A percentile compares a stretch with the other conserved stretches of the same genome.
These are phyloP conservation scores for Blastomyces parvus DNA, from an alignment of 2,329 filamentous ascomycete species.

Conservation along the genomic window DNA sequence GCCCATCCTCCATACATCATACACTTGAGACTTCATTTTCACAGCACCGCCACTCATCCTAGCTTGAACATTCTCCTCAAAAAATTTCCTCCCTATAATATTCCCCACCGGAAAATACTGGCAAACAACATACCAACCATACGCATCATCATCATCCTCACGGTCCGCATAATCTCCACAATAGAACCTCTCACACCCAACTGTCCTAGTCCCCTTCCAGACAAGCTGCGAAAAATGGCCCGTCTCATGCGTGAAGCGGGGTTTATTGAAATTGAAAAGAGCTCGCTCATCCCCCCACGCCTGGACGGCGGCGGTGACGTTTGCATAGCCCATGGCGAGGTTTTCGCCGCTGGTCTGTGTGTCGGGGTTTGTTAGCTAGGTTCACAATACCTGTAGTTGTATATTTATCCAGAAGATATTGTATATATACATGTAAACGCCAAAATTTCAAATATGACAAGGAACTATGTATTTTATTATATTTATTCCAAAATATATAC, in stretches of 20 bases:
- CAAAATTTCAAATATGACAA: background rate
- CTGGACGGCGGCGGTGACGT: slow-evolving; percentile 50
- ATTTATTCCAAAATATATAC: slow-evolving; percentile 3
- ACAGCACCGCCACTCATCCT: slow-evolving; percentile 17
- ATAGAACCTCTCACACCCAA: slow-evolving; percentile 46
- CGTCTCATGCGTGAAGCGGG: slow-evolving; percentile 48
- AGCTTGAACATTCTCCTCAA: slow-evolving; percentile 19
- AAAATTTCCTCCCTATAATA: slow-evolving; percentile 32
- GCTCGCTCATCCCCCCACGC: slow-evolving; percentile 56
- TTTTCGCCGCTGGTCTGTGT: slow-evolving; percentile 53
- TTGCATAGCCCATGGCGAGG: slow-evolving; percentile 57
- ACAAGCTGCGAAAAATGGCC: slow-evolving; percentile 67
- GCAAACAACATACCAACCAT: slow-evolving; percentile 58
- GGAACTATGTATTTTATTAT: background rate
- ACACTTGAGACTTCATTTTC: background rate
- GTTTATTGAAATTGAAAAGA: slow-evolving; percentile 50
- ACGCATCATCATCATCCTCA: slow-evolving; percentile 27
- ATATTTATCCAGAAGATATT: background rate
- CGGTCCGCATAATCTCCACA: slow-evolving; percentile 34
- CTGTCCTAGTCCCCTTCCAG: slow-evolving; percentile 53
- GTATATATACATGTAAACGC: background rate
- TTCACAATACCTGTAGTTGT: background rate
- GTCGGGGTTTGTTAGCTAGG: background rate
- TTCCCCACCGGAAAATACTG: slow-evolving; percentile 63
- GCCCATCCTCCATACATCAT: background rate